Evolutionary conservation across 2,329 filamentous ascomycete species (phyloP), one percentile per base, ranked within the genome.

Genomic region (Colletotrichum truncatum): DNA sequence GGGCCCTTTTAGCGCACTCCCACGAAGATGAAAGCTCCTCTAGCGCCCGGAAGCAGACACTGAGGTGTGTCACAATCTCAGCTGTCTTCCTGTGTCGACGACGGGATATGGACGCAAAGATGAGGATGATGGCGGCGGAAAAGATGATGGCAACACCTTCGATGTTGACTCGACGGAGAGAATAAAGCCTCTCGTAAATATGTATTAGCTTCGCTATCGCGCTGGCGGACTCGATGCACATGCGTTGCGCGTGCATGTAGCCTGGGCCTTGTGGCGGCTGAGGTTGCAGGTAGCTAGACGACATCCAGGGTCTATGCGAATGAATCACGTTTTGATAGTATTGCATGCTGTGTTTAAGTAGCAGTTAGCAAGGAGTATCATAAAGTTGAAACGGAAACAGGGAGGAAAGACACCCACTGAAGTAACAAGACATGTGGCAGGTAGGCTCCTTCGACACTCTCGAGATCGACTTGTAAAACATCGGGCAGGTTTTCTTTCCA

Each of bases 301-400:
- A 73, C 71, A 74, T 72, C 68, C 68, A 74, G 1, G 72, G 72
- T 6, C 71, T 55, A 49, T 74, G 72, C 7, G 69, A 54, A 36
- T 73, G 68, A 25, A 74, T 73, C 1, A 67, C 32, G n/a, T 58
- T 72, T 41, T 72, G 71, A 48, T 72, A 67, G 26, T 72, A 73
- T 64, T 73, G 71, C 72, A 73, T 73, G 43, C 72, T 73, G 18
- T 3, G 5, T 16, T 10, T 4, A 6, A 3, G 18, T 8, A 16
- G 21, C 18, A 3, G 18, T 60, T 21, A 62, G 45, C 3, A 3
- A 34, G 4, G 11, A 18, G 4, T 3, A 16, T 4, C 25, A 14
- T 6, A 3, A n/a, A 7, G 4, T 3, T 2, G 3, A 14, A 26
- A 23, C 25, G 7, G 3, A 7, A 32, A 3, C 25, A 23, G 4